Conservation (phyloP, 768 basidiomycete genomes). For the Hydnum rufescens region DNA sequence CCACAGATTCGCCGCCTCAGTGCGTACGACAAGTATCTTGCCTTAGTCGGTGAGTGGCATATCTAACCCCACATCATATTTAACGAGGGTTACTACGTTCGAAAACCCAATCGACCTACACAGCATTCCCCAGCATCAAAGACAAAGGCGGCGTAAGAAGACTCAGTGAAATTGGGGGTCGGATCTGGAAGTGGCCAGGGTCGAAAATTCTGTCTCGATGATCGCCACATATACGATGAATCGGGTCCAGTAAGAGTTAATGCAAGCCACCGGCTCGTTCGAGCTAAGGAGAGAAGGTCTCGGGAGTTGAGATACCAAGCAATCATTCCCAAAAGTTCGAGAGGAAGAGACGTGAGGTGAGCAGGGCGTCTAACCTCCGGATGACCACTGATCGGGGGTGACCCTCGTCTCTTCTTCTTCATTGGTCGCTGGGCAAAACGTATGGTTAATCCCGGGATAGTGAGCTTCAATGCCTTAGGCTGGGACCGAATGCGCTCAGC, state of each 20-base stretch:
- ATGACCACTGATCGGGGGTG: too few relatives aligned
- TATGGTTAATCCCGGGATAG: too few relatives aligned
- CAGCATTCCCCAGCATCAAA: conserved; percentile 3
- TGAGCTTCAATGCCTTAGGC: too few relatives aligned
- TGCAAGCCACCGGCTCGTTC: conserved; percentile 6
- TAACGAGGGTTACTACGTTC: background rate
- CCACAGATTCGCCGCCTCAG: background rate
- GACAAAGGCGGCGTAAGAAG: conserved; percentile 5
- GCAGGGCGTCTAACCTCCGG: too few relatives aligned
- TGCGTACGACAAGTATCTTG: background rate
- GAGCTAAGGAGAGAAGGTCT: conserved; percentile 2
- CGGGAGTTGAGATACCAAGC: conserved; percentile 1
- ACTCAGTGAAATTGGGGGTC: conserved; percentile 4
- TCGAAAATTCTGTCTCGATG: background rate
- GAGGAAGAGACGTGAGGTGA: too few relatives aligned
- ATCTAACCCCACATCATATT: background rate
- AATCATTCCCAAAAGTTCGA: conserved; percentile 2
- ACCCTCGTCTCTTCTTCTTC: too few relatives aligned
- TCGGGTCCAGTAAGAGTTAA: conserved; percentile 3
- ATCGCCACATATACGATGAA: conserved; percentile 6
- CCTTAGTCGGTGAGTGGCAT: background rate
- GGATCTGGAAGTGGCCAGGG: conserved; percentile 3
- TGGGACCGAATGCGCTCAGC: too few relatives aligned
- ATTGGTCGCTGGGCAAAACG: too few relatives aligned
- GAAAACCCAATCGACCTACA: background rate